Evolutionary conservation across 495 filamentous ascomycete genomes (phyloP).

Genomic region (Evansstolkia leycettana): DNA sequence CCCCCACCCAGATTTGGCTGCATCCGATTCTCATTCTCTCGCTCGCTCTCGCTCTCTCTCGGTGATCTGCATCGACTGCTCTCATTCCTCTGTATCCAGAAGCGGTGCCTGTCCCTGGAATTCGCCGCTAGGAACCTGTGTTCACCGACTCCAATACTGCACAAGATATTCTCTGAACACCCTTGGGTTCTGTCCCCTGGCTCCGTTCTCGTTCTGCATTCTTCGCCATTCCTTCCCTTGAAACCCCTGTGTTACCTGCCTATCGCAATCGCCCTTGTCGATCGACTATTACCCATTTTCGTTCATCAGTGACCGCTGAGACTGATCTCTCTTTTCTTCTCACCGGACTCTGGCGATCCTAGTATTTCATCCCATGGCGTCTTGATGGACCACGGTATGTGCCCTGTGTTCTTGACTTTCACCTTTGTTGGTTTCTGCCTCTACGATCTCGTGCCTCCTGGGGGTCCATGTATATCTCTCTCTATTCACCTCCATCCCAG

Average conservation of each 20-base stretch:
- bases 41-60: not conserved
- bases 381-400: conserved; percentile 24
- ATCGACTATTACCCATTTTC: too few species aligned
- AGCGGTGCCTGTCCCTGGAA: conserved; percentile 1
- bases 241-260: too few species aligned
- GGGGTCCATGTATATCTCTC: conserved; percentile 5
- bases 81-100: conserved; percentile 2
- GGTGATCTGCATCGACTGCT: conserved; percentile 1
- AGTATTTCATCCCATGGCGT: conserved; percentile 19
- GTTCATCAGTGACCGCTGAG: too few species aligned
- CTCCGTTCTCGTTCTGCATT: too few species aligned
- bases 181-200: too few species aligned
- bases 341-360: too few species aligned
- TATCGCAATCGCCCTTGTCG: too few species aligned
- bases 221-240: too few species aligned
- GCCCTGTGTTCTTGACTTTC: conserved; percentile 16
- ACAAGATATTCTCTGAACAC: too few species aligned
- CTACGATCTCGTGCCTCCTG: conserved; percentile 10
- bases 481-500: not conserved
- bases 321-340: too few species aligned
- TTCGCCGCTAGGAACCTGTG: not conserved
- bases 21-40: not conserved
- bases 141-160: too few species aligned
- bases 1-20: conserved; percentile 1
- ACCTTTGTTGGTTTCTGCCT: conserved; percentile 10